These are phyloP conservation scores for Betula pendula DNA, from an alignment of 306 rosid genomes.

Conservation along the genomic window DNA sequence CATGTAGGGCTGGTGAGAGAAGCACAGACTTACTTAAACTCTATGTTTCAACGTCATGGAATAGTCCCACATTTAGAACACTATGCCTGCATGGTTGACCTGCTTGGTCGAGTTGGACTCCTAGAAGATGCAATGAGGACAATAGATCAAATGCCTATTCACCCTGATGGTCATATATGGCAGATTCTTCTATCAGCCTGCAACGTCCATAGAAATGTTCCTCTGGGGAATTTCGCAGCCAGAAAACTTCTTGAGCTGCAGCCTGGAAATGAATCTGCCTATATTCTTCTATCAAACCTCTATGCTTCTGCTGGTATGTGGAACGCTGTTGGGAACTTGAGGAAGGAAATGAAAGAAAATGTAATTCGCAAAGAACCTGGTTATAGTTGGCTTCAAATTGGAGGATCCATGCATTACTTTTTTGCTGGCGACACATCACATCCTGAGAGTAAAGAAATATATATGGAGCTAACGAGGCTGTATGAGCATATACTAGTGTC, in stretches of 20 bases:
- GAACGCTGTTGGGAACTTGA: background rate
- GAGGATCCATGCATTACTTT: background rate
- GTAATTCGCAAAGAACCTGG: conserved; percentile 7
- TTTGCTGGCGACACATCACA: background rate
- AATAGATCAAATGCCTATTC: conserved; percentile 10
- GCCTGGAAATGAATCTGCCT: conserved; percentile 10
- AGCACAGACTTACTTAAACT: conserved; percentile 4
- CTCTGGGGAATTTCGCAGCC: conserved; percentile 2
- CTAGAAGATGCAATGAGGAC: conserved; percentile 18
- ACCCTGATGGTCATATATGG: conserved; percentile 20
- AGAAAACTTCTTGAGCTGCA: conserved; percentile 13
- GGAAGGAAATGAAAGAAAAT: conserved; percentile 5
- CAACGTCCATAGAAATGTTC: conserved; percentile 4
- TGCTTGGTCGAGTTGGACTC: conserved; percentile 14
- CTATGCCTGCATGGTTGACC: conserved; percentile 17
- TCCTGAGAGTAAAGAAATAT: conserved; percentile 5
- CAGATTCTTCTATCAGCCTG: conserved; percentile 12
- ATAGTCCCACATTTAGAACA: conserved; percentile 12
- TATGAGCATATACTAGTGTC: background rate
- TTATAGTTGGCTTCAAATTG: conserved; percentile 3
- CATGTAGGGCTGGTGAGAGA: conserved; percentile 21
- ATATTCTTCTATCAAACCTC: conserved; percentile 8
- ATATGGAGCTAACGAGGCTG: conserved; percentile 9
- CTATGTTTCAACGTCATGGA: conserved; percentile 16
- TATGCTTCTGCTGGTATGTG: conserved; percentile 15